Percentiles rank a stretch among this genome's conserved stretches.
These are phyloP conservation scores for Silene coronaria DNA, from an alignment of 179 eudicot species.

Conservation along the genomic window DNA sequence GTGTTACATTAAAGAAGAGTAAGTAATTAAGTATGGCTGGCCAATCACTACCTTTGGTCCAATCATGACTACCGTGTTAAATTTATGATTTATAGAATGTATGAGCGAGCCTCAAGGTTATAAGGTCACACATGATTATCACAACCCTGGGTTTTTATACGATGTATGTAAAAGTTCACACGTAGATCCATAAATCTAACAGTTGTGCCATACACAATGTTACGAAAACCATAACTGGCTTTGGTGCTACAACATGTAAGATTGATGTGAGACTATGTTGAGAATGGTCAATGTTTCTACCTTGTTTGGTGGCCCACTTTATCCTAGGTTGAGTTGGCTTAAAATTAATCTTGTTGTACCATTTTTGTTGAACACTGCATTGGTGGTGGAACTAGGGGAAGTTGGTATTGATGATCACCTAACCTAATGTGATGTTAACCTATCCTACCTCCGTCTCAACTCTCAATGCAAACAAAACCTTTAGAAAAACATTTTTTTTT, in stretches of 20 bases:
- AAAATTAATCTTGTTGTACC: neutral
- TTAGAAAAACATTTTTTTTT: neutral
- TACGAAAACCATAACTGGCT: neutral
- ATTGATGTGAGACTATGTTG: neutral
- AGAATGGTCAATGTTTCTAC: neutral
- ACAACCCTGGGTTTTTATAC: neutral
- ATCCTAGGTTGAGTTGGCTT: neutral
- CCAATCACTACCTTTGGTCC: neutral
- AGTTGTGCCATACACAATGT: neutral
- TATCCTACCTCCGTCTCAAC: neutral
- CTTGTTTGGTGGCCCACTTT: neutral
- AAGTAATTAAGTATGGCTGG: neutral
- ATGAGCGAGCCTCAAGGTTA: neutral
- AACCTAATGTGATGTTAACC: neutral
- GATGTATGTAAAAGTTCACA: neutral
- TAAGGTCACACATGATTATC: neutral
- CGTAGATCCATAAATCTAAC: neutral
- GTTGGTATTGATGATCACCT: neutral
- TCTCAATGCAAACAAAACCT: conserved; percentile 1
- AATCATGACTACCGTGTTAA: neutral
- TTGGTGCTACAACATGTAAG: neutral
- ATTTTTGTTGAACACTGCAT: neutral
- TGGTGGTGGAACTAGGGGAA: neutral
- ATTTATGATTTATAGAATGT: neutral
- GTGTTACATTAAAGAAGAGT: neutral